Base-by-base conservation (phyloP, 2,329 filamentous ascomycete species). In the Mycogone perniciosa region DNA sequence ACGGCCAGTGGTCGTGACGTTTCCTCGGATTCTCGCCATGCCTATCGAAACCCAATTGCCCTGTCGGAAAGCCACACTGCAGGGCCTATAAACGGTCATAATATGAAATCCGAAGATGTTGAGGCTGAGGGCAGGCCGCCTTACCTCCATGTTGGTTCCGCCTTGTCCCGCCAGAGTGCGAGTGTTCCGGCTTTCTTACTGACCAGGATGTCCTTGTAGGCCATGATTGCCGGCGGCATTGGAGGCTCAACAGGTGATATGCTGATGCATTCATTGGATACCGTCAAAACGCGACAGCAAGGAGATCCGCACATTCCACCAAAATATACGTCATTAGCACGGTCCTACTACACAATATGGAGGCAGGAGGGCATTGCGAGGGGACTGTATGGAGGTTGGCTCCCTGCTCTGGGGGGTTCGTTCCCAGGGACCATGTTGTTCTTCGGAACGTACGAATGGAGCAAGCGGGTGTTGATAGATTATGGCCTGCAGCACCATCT, bases 241-340 rank as follows among this genome's bases (percentile, higher is more conserved):
- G 93, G 95, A 64, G 93, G 93, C 48, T 91, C 88, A 11, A 95
- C 87, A 50, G 93, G 95, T 53, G 93, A 99, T 69, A 87, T 99
- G 80, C 76, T 99, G 59, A 99, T 99, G 93, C 93, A 99, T 73
- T 97, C 92, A 42, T 80, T 99, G 64, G 93, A 99, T 69, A 99
- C 93, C 1, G 93, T 99, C 62, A 99, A 99, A 73, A 99, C 93
- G 43, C 82, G 93, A 60, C 95, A 99, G 68, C 93, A 99, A 71
- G 93, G 92, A 63, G 93, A 97, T 64, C 91, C 92, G 41, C 86
- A 93, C 66, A 80, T 96, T 54, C 93, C 93, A 26, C 87, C 93
- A 1, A 95, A 88, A 71, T 99, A 99, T 71, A 86, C 87, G 8
- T 92, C 89, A 11, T 84, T 97, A 68, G 88, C 87, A 37, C 88